Percentiles rank a stretch among this genome's conserved stretches.
These are phyloP conservation scores for Plicaturopsis crispa DNA, from an alignment of 768 basidiomycete genomes.

Conservation along the genomic window DNA sequence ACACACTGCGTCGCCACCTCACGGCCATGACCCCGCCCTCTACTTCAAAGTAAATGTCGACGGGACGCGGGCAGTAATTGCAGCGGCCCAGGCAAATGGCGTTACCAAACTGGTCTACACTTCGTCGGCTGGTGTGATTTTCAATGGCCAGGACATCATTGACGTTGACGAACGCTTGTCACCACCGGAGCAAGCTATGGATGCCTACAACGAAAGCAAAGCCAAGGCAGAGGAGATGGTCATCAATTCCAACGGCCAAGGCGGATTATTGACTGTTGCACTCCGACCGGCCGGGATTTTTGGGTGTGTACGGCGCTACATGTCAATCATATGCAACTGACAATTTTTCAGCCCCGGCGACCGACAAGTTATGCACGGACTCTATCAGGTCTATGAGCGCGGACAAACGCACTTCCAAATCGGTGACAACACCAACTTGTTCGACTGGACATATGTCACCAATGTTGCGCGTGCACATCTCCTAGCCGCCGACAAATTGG, in stretches of 20 bases:
- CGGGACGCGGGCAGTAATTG: slow-evolving; percentile 80
- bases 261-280: slow-evolving; percentile 81
- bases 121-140: slow-evolving; percentile 86
- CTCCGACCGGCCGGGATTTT: slow-evolving; percentile 93
- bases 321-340: neutral
- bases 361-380: slow-evolving; percentile 74
- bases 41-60: slow-evolving; percentile 94
- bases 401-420: slow-evolving; percentile 90
- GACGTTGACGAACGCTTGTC: slow-evolving; percentile 85
- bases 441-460: slow-evolving; percentile 95
- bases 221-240: slow-evolving; percentile 81
- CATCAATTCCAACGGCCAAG: slow-evolving; percentile 78
- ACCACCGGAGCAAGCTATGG: slow-evolving; percentile 65
- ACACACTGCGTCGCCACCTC: slow-evolving; percentile 87
- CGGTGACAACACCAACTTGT: slow-evolving; percentile 87
- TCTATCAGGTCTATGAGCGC: slow-evolving; percentile 70
- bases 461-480: slow-evolving; percentile 94
- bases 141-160: slow-evolving; percentile 73
- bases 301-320: slow-evolving; percentile 47
- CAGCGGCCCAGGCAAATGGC: slow-evolving; percentile 63
- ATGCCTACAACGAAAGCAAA: slow-evolving; percentile 94
- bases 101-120: slow-evolving; percentile 92
- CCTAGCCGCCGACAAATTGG: slow-evolving; percentile 85
- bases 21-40: slow-evolving; percentile 60
- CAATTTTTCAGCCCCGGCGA: slow-evolving; percentile 69